phyloP scores from a whole-genome alignment of 352 stramenopile species.

The Phytophthora vignae region DNA sequence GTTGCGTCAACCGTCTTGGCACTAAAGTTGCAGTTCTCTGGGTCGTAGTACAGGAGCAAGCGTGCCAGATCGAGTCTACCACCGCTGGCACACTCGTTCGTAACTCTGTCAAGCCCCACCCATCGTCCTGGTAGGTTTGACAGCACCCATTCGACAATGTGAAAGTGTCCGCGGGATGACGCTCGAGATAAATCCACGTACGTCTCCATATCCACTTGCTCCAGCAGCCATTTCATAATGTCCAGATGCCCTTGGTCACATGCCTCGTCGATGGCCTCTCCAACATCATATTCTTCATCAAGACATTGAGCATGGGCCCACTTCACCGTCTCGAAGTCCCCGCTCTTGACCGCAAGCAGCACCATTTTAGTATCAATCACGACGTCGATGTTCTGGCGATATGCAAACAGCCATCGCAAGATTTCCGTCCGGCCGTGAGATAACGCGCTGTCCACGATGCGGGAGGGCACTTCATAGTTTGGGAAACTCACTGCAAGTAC shows the following conservation, averaged over 20 bases:
- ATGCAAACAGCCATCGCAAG: neutral
- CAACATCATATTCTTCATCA: neutral
- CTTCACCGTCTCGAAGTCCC: neutral
- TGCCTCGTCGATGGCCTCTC: neutral
- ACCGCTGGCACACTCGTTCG: neutral
- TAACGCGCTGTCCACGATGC: neutral
- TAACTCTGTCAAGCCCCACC: neutral
- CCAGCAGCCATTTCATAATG: neutral
- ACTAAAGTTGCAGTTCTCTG: no score
- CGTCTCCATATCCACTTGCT: neutral
- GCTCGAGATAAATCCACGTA: neutral
- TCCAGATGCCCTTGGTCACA: neutral
- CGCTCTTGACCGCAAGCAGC: neutral
- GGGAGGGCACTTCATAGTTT: neutral
- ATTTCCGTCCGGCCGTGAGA: neutral
- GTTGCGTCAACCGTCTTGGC: neutral
- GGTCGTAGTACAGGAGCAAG: neutral
- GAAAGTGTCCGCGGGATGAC: neutral
- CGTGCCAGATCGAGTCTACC: neutral
- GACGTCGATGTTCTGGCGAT: neutral
- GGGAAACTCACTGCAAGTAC: neutral
- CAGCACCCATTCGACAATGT: neutral
- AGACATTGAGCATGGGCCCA: neutral
- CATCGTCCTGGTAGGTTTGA: no score
- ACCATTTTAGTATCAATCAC: no score